These are phyloP conservation scores for Penicillium vulpinum DNA, from an alignment of 2,329 filamentous ascomycete genomes.

Conservation along the genomic window DNA sequence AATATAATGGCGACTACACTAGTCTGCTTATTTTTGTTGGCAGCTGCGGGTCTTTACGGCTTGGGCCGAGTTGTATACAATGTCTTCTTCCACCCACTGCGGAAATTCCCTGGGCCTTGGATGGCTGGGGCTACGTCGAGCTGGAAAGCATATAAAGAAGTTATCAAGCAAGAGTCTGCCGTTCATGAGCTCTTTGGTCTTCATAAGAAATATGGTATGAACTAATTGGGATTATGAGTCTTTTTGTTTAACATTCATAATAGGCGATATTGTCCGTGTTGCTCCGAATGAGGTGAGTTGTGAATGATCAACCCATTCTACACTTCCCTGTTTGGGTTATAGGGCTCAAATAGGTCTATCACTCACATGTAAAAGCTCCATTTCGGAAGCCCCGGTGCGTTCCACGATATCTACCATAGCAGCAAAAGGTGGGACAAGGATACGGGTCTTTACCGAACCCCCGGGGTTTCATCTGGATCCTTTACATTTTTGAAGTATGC, in stretches of 20 bases:
- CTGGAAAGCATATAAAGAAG: conserved; percentile 15
- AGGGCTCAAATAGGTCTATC: not conserved
- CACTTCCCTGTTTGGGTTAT: not conserved
- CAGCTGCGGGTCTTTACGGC: not conserved
- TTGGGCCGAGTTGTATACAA: not conserved
- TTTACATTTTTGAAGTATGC: conserved; percentile 14
- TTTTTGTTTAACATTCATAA: not conserved
- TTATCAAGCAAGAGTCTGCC: conserved; percentile 9
- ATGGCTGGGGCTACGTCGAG: conserved; percentile 11
- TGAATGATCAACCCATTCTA: not conserved
- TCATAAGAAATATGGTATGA: not conserved
- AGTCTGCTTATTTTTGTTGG: not conserved
- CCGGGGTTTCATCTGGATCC: conserved; percentile 6
- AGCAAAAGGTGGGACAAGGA: conserved; percentile 16
- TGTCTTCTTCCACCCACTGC: conserved; percentile 14
- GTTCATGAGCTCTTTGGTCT: conserved; percentile 2
- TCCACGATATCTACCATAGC: conserved; percentile 12
- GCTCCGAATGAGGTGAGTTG: not conserved
- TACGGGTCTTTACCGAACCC: conserved; percentile 11
- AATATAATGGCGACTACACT: not conserved
- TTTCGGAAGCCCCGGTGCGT: conserved; percentile 9
- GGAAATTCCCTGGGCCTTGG: conserved; percentile 13
- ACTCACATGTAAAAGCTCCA: conserved; percentile 8
- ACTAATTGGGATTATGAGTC: not conserved
- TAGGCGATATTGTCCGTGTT: conserved; percentile 2